Base-by-base conservation (phyloP, 2,329 filamentous ascomycete species). In the Teratosphaeria destructans region DNA sequence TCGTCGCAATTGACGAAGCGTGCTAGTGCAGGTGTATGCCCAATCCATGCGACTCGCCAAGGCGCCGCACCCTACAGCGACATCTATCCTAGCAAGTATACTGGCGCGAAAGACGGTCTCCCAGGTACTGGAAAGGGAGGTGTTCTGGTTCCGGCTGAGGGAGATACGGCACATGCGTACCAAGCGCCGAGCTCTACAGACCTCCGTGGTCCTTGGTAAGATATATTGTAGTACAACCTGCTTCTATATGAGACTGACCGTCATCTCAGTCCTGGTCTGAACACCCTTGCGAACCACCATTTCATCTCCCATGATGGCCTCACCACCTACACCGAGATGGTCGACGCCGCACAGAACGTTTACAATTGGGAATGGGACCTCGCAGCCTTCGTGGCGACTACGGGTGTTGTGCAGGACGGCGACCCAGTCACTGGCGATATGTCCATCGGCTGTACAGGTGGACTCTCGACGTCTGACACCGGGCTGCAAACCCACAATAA, bases 401-500 rank as follows among this genome's bases (percentile, higher is more conserved):
- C 73, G 3, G 72, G 71, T 55, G 67, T 76, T 6, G 62, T 65
- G 12, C 66, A 71, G 16, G 73, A 74, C 54, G 74, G 74, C 26
- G 74, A 76, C 55, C 52, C 70, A 3, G 57, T 72, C 23, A 75
- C 73, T 16, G 65, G 66, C 32, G 73, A 73, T 59, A 66, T 76
- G n/a, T 74, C 72, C 55, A 74, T 76, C 34, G 73, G 73, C 23
- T 76, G 74, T 52, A 72, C 76, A 59, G 74, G 73, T 49, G 57
- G 57, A 3, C 57, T 55, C 5, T 49, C 37, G 11, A 34, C 32
- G 12, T 71, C 73, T 7, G 54, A 60, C 57, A 58, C 65, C 5
- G 74, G 74, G 29, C 65, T 76, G 16, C 68, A 74, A 39, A 73
- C 69, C n/a, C 74, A 76, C 65, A 74, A 74, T 59, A 76, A 75